These are phyloP conservation scores for Penicillium canariense DNA, from an alignment of 495 filamentous ascomycete genomes.

Conservation along the genomic window DNA sequence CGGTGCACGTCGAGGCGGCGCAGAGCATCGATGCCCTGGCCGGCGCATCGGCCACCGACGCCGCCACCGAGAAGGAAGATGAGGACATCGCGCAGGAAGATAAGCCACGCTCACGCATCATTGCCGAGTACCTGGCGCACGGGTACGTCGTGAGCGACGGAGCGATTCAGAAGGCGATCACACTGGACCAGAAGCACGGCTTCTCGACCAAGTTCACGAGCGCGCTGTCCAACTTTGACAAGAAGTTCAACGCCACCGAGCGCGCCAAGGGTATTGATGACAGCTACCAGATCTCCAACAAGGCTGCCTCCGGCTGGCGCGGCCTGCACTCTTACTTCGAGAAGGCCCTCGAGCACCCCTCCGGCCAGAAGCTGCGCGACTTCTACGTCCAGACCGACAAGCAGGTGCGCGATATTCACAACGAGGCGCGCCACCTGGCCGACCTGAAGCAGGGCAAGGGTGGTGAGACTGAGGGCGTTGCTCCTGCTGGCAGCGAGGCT, in stretches of 20 bases:
- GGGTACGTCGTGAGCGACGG: slow-evolving; percentile 85
- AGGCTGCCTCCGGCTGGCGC: slow-evolving; percentile 60
- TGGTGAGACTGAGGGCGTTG: slow-evolving; percentile 38
- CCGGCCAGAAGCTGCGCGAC: slow-evolving; percentile 76
- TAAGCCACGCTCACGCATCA: slow-evolving; percentile 87
- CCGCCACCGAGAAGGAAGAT: slow-evolving; percentile 51
- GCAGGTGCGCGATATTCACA: slow-evolving; percentile 89
- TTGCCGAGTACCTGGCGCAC: slow-evolving; percentile 94
- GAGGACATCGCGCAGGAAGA: slow-evolving; percentile 82
- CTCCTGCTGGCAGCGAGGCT: slow-evolving; percentile 23
- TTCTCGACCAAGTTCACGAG: slow-evolving; percentile 72
- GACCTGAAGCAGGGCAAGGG: slow-evolving; percentile 76
- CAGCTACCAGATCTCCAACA: slow-evolving; percentile 68
- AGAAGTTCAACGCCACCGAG: slow-evolving; percentile 76
- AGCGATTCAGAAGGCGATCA: slow-evolving; percentile 81
- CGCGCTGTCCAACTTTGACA: slow-evolving; percentile 73
- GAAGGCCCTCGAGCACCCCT: slow-evolving; percentile 80
- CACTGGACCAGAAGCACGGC: slow-evolving; percentile 87
- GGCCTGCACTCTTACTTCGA: slow-evolving; percentile 84
- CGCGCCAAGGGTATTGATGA: slow-evolving; percentile 72
- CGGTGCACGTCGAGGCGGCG: slow-evolving; percentile 73
- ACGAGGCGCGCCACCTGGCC: slow-evolving; percentile 80
- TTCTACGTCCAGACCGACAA: slow-evolving; percentile 82
- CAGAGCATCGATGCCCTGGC: slow-evolving; percentile 65
- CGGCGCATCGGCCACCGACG: slow-evolving; percentile 42